Conservation (phyloP, 345 rosid genomes). For the Raphanus raphanistrum region DNA sequence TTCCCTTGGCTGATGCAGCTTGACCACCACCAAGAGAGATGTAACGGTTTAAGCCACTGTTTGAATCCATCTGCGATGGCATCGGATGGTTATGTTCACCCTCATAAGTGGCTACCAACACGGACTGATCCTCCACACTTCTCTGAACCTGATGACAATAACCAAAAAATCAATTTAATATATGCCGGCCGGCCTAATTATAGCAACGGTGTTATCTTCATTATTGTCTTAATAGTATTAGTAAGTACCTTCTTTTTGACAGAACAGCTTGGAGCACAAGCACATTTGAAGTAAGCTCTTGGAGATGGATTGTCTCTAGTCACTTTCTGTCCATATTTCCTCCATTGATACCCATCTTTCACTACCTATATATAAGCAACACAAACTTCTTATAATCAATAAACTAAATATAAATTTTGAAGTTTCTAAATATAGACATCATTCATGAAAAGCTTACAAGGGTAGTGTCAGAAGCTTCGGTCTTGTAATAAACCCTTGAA, state of each 20-base stretch:
- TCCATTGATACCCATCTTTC: slow-evolving; percentile 99
- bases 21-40: slow-evolving; percentile 30
- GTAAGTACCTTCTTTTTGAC: slow-evolving; percentile 86
- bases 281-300: slow-evolving; percentile 96
- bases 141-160: slow-evolving; percentile 75
- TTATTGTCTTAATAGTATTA: not conserved
- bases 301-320: slow-evolving; percentile 98
- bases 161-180: slow-evolving; percentile 8
- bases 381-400: slow-evolving; percentile 10
- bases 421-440: too few relatives aligned
- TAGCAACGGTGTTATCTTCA: not conserved
- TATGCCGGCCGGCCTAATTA: not conserved
- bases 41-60: slow-evolving; percentile 49
- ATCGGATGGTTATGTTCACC: slow-evolving; percentile 97
- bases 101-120: slow-evolving; percentile 90
- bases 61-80: slow-evolving; percentile 62
- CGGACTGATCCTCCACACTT: slow-evolving; percentile 82
- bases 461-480: slow-evolving; percentile 71
- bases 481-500: slow-evolving; percentile 57
- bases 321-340: slow-evolving; percentile 97
- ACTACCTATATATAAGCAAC: slow-evolving; percentile 63
- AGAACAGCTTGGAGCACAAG: slow-evolving; percentile 93
- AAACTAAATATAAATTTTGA: too few relatives aligned
- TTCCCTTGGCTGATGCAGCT: slow-evolving; percentile 46
- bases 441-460: slow-evolving; percentile 69